These are phyloP conservation scores for Protostelium mycophagum DNA, from an alignment of 78 protist species.

Conservation along the genomic window DNA sequence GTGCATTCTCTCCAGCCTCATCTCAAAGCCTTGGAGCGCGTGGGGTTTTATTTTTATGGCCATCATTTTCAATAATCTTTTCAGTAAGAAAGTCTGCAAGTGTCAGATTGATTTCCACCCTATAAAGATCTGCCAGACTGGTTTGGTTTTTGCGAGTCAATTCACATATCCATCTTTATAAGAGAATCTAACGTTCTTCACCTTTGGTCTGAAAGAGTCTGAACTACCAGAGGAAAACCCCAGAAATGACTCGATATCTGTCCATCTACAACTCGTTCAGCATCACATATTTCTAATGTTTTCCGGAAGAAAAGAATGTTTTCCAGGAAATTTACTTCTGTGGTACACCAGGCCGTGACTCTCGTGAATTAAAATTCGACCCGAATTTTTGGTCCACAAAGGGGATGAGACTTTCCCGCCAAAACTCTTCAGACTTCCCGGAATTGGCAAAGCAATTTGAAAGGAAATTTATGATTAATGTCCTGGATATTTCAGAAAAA, in stretches of 20 bases:
- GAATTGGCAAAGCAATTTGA: background rate
- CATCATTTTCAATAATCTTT: background rate
- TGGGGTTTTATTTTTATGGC: background rate
- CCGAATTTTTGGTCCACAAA: background rate
- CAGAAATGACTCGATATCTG: background rate
- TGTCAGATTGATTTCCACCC: background rate
- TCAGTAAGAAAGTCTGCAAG: background rate
- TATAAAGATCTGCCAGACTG: background rate
- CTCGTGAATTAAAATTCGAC: no score
- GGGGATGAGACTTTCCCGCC: background rate
- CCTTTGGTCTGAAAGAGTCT: background rate
- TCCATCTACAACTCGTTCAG: background rate
- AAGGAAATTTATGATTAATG: background rate
- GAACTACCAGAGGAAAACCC: background rate
- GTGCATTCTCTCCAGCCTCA: background rate
- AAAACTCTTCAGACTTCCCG: background rate
- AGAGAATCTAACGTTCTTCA: no score
- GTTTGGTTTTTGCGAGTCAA: background rate
- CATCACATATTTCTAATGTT: background rate
- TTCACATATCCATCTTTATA: no score
- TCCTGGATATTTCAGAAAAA: no score
- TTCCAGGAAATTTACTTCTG: background rate
- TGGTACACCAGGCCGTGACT: background rate
- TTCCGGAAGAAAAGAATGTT: background rate
- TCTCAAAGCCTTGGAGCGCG: background rate